Conservation (phyloP, 1,284 basidiomycete species). For the Naganishia cerealis region DNA sequence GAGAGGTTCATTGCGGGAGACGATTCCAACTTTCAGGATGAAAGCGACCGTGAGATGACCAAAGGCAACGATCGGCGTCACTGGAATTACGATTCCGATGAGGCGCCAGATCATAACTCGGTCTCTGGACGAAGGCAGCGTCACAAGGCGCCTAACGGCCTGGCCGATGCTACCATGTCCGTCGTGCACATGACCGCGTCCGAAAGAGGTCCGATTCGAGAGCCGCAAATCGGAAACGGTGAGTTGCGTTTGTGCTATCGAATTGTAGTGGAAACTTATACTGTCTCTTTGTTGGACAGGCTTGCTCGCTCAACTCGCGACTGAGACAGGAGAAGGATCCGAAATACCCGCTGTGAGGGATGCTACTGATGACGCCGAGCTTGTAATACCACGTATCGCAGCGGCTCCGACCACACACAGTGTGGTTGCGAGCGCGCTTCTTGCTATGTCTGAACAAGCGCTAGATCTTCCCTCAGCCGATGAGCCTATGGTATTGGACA, state of each 20-base stretch:
- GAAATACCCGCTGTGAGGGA: neutral
- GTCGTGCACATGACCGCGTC: neutral
- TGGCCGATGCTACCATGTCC: neutral
- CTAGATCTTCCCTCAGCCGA: neutral
- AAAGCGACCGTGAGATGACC: neutral
- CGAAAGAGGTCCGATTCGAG: neutral
- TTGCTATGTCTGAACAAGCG: neutral
- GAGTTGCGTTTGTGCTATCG: neutral
- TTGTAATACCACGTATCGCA: neutral
- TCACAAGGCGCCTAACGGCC: neutral
- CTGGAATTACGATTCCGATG: constrained; percentile 22
- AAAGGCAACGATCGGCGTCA: neutral
- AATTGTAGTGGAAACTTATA: neutral
- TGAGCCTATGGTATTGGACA: neutral
- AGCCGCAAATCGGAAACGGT: neutral
- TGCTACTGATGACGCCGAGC: neutral
- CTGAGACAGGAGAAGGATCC: neutral
- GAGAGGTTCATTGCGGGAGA: neutral
- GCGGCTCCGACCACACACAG: neutral
- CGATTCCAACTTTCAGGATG: neutral
- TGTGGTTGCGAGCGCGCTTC: neutral
- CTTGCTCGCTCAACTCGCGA: neutral
- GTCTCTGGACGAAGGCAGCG: neutral
- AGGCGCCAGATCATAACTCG: neutral
- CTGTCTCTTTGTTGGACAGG: neutral